Base-by-base conservation (phyloP, 2,329 filamentous ascomycete species). In the Ascochyta lentis region DNA sequence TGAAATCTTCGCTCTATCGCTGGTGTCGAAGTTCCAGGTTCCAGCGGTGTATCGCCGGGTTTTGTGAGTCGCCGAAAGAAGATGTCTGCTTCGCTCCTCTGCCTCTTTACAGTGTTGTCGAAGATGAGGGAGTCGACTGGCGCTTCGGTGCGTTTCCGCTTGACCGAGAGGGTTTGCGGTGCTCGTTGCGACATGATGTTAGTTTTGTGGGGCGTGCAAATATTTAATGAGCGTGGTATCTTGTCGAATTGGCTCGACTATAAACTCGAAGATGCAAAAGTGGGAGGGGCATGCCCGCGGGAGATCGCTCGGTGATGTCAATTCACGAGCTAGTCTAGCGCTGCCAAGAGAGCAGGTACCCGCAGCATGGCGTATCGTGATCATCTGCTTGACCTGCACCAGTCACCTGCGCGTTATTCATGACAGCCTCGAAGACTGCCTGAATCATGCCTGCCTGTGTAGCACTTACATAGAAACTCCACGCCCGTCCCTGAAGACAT, bases 91-190 rank as follows among this genome's bases (percentile, higher is more conserved):
- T 50, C 31, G 54, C 60, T 69, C 43, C 66, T 65, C 52, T 64
- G 63, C 10, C 61, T 59, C 53, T 70, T 66, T 49, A 60, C 58
- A 31, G 37, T 58, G 47, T 62, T 53, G 39, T 73, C 67, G 51
- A 71, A 64, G 23, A 69, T 53, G 45, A 84, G 73, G 22, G 79
- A 78, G 57, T 85, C 83, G n/a, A 84, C 79, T 3, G 83, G 82
- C 43, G 83, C 81, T 49, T 86, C 83, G 51, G 80, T 79, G 51
- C 83, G 80, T 61, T 83, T 82, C 52, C 84, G 79, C 73, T 86
- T 86, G 67, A 86, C 64, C 9, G 68, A 69, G 41, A 75, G 65
- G 8, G 70, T 71, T 44, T 69, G 66, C 1, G 71, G 72, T 3
- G 68, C 65, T 45, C 56, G 43, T 49, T 50, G 49, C 13, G 54